Evolutionary conservation across 768 basidiomycete genomes (phyloP).

Genomic region (Zangia roseola): DNA sequence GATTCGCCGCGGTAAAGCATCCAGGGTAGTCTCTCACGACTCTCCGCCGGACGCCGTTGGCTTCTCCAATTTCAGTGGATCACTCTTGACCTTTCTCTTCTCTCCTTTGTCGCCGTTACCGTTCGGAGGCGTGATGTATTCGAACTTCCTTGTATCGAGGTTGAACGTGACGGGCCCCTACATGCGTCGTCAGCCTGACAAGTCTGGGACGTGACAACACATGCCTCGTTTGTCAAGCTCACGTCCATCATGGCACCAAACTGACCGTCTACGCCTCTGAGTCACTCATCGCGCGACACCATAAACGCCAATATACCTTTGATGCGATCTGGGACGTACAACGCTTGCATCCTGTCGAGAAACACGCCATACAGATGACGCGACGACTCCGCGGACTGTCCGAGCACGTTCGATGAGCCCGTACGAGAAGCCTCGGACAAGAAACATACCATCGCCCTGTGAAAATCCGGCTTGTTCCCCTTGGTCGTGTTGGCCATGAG

Average conservation of each 20-base stretch:
- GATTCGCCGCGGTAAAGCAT: no score
- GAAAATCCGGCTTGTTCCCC: conserved; percentile 91
- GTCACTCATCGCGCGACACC: not conserved
- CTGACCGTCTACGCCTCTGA: conserved; percentile 61
- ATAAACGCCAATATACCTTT: conserved; percentile 49
- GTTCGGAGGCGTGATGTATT: conserved; percentile 46
- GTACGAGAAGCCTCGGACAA: not conserved
- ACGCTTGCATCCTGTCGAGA: conserved; percentile 59
- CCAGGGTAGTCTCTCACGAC: conserved; percentile 5
- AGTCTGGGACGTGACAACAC: conserved; percentile 4
- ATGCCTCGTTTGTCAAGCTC: conserved; percentile 80
- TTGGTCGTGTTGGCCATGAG: conserved; percentile 84
- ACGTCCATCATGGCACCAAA: conserved; percentile 99
- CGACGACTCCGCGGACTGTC: conserved; percentile 67
- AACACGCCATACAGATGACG: conserved; percentile 71
- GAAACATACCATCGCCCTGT: conserved; percentile 78
- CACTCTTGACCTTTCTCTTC: conserved; percentile 6
- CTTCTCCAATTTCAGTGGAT: conserved; percentile 6
- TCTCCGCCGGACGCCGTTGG: conserved; percentile 1
- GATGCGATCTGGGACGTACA: conserved; percentile 75
- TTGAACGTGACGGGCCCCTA: conserved; percentile 87
- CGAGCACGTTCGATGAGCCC: not conserved
- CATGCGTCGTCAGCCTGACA: conserved; percentile 2
- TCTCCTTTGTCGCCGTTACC: conserved; percentile 6
- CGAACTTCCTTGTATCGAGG: conserved; percentile 77